Evolutionary conservation across 441 rosid species (phyloP), one percentile per base, ranked within the genome.

Genomic region (Raphanus hybrid): DNA sequence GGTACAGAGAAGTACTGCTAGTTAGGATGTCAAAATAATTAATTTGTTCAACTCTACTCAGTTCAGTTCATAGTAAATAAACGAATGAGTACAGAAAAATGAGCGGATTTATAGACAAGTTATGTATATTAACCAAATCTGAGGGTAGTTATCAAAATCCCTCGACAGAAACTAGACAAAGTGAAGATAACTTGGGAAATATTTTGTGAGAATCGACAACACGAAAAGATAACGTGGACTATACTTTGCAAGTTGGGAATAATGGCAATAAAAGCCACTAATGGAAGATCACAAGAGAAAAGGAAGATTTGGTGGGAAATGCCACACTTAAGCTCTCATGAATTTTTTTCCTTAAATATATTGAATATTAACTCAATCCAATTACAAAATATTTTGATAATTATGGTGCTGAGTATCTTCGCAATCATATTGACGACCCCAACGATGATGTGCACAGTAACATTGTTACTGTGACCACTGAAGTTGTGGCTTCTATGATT

Each of bases 301-400:
- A 18, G 57, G 64, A 69, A 55, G 15, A 54, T 64, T 70, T 64
- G 75, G 70, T 70, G 80, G 71, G 37, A 69, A 54, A 63, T 70
- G 59, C 27, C 68, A 45, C 73, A 67, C 52, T 67, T 29, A 8
- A 52, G 5, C 79, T 69, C 45, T 54, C 48, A 45, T n/a, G 18
- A 26, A 14, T 9, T 14, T 59, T n/a, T 39, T 54, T 45, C 29
- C 26, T 61, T 20, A 3, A 7, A 8, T 3, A 63, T n/a, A 68
- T 14, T 34, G 50, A 34, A 32, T 32, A 65, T 10, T 4, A 59
- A 45, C 34, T 59, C 34, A 48, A 71, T 66, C 64, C 68, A 66
- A 20, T n/a, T 66, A 58, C n/a, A 62, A 64, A 14, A 59, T 9
- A 34, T 77, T 71, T 26, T 23, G 23, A 66, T 77, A 14, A 77